Percentiles rank a stretch among this genome's conserved stretches.
These are phyloP conservation scores for Trichoderma sp. DNA, from an alignment of 2,329 filamentous ascomycete species.

Conservation along the genomic window DNA sequence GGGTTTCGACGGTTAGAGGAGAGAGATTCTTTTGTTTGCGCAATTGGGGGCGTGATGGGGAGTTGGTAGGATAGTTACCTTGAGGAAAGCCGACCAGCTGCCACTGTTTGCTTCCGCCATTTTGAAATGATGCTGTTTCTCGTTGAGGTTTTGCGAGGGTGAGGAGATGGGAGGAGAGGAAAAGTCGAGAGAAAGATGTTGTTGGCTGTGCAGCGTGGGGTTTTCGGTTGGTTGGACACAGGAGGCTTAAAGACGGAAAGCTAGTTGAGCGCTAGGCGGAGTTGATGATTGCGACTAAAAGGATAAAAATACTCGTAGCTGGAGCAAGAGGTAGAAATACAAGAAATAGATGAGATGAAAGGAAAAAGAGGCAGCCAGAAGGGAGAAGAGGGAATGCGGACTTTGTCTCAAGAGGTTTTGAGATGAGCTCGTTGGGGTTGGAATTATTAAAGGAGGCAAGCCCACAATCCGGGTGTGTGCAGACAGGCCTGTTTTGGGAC, in stretches of 20 bases:
- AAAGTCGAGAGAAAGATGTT: not conserved
- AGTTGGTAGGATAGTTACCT: constrained; percentile 38
- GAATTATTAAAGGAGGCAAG: constrained; percentile 16
- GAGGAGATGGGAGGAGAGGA: not conserved
- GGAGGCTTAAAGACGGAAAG: not conserved
- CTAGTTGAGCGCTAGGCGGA: not conserved
- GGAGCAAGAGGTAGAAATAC: not conserved
- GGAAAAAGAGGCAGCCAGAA: not conserved
- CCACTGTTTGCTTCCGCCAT: constrained; percentile 42
- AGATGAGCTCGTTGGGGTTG: not conserved
- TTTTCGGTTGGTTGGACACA: not conserved
- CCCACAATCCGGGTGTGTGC: constrained; percentile 4
- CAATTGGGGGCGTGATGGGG: not conserved
- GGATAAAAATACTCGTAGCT: not conserved
- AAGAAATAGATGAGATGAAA: not conserved
- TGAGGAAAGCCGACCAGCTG: constrained; percentile 54
- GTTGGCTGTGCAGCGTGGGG: not conserved
- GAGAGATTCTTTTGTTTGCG: not conserved
- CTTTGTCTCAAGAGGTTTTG: not conserved
- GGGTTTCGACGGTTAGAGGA: not conserved
- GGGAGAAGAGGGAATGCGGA: not conserved
- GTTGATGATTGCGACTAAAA: constrained; percentile 4
- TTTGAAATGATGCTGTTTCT: not conserved
- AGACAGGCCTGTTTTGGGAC: constrained; percentile 10
- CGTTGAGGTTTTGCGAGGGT: not conserved